Evolutionary conservation across 352 stramenopile species (phyloP).

Genomic region (Phytophthora sp.): DNA sequence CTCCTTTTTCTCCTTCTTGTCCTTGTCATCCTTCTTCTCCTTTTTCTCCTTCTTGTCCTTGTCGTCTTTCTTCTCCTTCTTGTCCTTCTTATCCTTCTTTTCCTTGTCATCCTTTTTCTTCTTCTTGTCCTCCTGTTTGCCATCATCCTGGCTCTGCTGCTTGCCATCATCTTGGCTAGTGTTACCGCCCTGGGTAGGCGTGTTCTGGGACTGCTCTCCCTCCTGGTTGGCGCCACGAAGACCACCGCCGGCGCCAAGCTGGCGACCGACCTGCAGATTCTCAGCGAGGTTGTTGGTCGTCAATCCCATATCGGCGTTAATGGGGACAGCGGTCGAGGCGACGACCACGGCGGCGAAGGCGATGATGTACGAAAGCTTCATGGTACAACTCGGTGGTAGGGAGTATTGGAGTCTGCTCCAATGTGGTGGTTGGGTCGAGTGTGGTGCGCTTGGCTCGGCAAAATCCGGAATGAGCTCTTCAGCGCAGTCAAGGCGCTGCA

Average conservation of each 20-base stretch:
- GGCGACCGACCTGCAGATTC: not conserved
- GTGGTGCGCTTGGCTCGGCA: not conserved
- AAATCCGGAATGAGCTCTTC: constrained; percentile 11
- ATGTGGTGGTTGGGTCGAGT: not conserved
- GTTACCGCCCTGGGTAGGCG: not conserved
- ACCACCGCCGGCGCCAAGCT: constrained; percentile 1
- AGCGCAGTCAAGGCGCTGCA: too few species aligned
- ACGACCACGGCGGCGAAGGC: constrained; percentile 1
- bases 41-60: not conserved
- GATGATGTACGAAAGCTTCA: constrained; percentile 16
- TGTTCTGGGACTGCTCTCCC: constrained; percentile 3
- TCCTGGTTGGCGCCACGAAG: constrained; percentile 2
- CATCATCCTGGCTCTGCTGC: not conserved
- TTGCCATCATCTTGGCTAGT: constrained; percentile 3
- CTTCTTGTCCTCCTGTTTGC: constrained; percentile 1
- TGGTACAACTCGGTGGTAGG: not conserved
- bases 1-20: not conserved
- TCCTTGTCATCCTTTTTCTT: not conserved
- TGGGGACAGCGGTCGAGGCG: constrained; percentile 1
- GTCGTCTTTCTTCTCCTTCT: not conserved
- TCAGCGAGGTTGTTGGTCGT: constrained; percentile 2
- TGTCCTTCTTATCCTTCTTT: not conserved
- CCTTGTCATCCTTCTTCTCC: not conserved
- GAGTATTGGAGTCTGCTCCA: constrained; percentile 3
- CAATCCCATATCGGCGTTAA: not conserved